These are phyloP conservation scores for Fusarium chaquense DNA, from an alignment of 2,329 filamentous ascomycete species.

Conservation along the genomic window DNA sequence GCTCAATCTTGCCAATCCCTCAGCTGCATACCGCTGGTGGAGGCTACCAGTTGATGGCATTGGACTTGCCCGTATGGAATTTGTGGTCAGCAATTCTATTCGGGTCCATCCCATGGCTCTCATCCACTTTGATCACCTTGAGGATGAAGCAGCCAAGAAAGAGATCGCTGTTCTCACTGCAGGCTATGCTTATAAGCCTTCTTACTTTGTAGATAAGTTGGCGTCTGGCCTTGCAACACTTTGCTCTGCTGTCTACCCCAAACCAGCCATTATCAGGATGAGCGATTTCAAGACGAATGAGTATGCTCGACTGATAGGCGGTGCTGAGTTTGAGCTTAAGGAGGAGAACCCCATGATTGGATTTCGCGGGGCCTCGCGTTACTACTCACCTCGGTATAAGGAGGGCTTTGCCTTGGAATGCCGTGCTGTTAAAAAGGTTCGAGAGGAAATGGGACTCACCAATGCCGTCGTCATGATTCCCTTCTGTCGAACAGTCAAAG, in stretches of 20 bases:
- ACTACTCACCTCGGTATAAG: slow-evolving; percentile 55
- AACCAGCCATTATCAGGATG: slow-evolving; percentile 54
- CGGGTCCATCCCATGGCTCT: slow-evolving; percentile 55
- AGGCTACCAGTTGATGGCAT: slow-evolving; percentile 55
- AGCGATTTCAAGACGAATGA: slow-evolving; percentile 59
- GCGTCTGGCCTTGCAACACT: slow-evolving; percentile 53
- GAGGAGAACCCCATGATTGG: slow-evolving; percentile 58
- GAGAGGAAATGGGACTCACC: slow-evolving; percentile 53
- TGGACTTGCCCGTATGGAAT: slow-evolving; percentile 57
- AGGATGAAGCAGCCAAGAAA: slow-evolving; percentile 43
- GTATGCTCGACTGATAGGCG: slow-evolving; percentile 55
- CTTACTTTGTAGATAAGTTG: slow-evolving; percentile 56
- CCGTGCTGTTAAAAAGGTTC: slow-evolving; percentile 53
- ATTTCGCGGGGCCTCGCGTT: slow-evolving; percentile 56
- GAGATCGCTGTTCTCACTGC: slow-evolving; percentile 48
- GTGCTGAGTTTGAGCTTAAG: slow-evolving; percentile 54
- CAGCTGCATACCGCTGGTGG: slow-evolving; percentile 56
- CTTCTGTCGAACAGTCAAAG: slow-evolving; percentile 53
- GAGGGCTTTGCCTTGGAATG: slow-evolving; percentile 57
- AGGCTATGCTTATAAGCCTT: slow-evolving; percentile 52
- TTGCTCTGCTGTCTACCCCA: slow-evolving; percentile 54
- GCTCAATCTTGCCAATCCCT: slow-evolving; percentile 55
- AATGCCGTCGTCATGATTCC: slow-evolving; percentile 56
- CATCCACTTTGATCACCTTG: slow-evolving; percentile 50
- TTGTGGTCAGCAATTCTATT: slow-evolving; percentile 54